Percentiles rank a stretch among this genome's conserved stretches.
Evolutionary conservation across 2,329 filamentous ascomycete species (phyloP).

Genomic region (Cladophialophora chaetospira): DNA sequence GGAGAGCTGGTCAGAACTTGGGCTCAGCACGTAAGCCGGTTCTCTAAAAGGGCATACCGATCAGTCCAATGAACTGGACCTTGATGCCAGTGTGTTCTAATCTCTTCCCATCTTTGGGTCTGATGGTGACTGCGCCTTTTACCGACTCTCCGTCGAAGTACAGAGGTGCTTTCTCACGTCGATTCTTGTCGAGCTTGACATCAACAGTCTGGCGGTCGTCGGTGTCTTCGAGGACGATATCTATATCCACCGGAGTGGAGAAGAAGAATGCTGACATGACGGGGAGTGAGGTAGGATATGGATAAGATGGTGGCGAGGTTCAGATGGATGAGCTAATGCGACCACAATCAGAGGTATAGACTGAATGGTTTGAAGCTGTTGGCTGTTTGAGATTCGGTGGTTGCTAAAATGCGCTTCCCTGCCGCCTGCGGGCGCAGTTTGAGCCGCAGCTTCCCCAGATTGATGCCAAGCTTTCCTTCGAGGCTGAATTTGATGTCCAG

Average conservation of each 20-base stretch:
- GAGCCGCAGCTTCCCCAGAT: not conserved
- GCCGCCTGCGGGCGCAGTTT: no score
- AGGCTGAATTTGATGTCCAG: not conserved
- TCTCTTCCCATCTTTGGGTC: slow-evolving; percentile 96
- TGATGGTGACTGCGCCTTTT: slow-evolving; percentile 90
- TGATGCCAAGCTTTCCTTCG: not conserved
- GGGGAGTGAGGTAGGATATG: not conserved
- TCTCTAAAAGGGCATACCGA: slow-evolving; percentile 60
- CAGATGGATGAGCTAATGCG: not conserved
- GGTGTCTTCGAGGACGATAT: slow-evolving; percentile 93
- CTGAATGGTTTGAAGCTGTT: slow-evolving; percentile 2
- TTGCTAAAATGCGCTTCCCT: not conserved
- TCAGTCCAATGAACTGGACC: slow-evolving; percentile 98
- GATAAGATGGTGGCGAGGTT: not conserved
- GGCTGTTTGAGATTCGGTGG: not conserved
- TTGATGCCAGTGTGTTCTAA: slow-evolving; percentile 99
- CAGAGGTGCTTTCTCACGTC: slow-evolving; percentile 91
- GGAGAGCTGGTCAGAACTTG: slow-evolving; percentile 11
- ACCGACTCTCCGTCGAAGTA: slow-evolving; percentile 99
- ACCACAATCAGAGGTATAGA: not conserved
- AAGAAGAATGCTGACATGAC: slow-evolving; percentile 98
- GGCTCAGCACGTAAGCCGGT: slow-evolving; percentile 17
- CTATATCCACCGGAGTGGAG: slow-evolving; percentile 96
- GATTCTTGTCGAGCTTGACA: slow-evolving; percentile 97
- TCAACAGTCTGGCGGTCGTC: slow-evolving; percentile 95